phyloP scores from a whole-genome alignment of 31 red algal species.

The Bonnemaisonia californica region DNA sequence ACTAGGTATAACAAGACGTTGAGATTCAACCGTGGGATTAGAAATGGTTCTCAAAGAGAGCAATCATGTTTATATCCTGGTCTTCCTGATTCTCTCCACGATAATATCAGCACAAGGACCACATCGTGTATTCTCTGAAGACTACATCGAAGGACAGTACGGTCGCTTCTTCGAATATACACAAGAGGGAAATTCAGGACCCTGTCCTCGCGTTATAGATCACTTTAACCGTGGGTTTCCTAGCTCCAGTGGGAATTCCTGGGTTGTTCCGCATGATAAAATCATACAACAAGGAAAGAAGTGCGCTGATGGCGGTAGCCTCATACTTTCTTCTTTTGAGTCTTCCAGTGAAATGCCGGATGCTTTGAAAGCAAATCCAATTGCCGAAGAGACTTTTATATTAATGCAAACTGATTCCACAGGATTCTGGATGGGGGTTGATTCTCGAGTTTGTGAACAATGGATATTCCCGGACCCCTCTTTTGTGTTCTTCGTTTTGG shows the following conservation, averaged over 20 bases:
- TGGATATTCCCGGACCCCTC: constrained; percentile 51
- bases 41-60: no score
- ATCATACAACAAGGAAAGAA: constrained; percentile 43
- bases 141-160: constrained; percentile 54
- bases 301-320: constrained; percentile 27
- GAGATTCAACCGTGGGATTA: no score
- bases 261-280: constrained; percentile 48
- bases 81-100: not conserved
- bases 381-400: constrained; percentile 55
- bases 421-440: constrained; percentile 70
- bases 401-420: constrained; percentile 56
- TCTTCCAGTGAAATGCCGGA: constrained; percentile 22
- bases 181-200: constrained; percentile 38
- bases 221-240: constrained; percentile 43
- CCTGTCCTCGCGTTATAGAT: constrained; percentile 44
- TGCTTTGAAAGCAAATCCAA: constrained; percentile 29
- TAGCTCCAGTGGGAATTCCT: constrained; percentile 37
- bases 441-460: constrained; percentile 55
- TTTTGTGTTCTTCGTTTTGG: constrained; percentile 52
- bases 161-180: constrained; percentile 59
- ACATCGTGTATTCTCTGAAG: constrained; percentile 54
- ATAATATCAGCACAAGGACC: not conserved
- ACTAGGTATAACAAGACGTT: no score
- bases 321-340: constrained; percentile 40
- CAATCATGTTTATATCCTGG: no score